phyloP scores from a whole-genome alignment of 768 basidiomycete species.

The Rickenella mellea region DNA sequence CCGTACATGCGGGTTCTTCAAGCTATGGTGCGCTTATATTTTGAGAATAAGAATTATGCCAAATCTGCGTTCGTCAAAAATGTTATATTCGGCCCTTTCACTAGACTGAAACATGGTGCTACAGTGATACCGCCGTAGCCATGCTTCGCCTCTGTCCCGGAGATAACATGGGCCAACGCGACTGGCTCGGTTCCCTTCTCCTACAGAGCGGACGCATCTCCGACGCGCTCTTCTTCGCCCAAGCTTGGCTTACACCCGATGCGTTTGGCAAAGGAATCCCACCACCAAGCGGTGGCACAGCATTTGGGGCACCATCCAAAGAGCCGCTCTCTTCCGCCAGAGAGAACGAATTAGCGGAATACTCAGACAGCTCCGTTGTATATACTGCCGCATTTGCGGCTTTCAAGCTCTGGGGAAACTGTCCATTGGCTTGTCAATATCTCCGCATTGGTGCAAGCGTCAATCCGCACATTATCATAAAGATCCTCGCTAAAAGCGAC shows the following conservation, averaged over 20 bases:
- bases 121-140: slow-evolving; percentile 27
- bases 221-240: slow-evolving; percentile 32
- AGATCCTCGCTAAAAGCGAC: slow-evolving; percentile 27
- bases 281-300: slow-evolving; percentile 11
- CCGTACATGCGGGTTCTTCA: slow-evolving; percentile 38
- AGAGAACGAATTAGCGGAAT: slow-evolving; percentile 9
- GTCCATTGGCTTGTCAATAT: slow-evolving; percentile 27
- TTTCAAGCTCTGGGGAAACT: slow-evolving; percentile 32
- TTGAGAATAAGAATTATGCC: slow-evolving; percentile 22
- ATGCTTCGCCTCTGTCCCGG: slow-evolving; percentile 34
- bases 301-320: background rate
- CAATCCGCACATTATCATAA: slow-evolving; percentile 27
- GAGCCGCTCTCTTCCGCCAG: slow-evolving; percentile 8
- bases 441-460: slow-evolving; percentile 23
- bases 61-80: slow-evolving; percentile 29
- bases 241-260: slow-evolving; percentile 19
- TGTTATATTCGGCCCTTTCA: no score
- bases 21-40: slow-evolving; percentile 24
- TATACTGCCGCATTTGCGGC: slow-evolving; percentile 34
- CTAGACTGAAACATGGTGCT: no score
- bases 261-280: no score
- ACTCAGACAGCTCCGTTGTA: slow-evolving; percentile 6
- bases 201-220: slow-evolving; percentile 21
- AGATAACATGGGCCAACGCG: slow-evolving; percentile 30
- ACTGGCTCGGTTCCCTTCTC: slow-evolving; percentile 29